phyloP scores from a whole-genome alignment of 2,329 filamentous ascomycete genomes.

The Xylariales sp. region DNA sequence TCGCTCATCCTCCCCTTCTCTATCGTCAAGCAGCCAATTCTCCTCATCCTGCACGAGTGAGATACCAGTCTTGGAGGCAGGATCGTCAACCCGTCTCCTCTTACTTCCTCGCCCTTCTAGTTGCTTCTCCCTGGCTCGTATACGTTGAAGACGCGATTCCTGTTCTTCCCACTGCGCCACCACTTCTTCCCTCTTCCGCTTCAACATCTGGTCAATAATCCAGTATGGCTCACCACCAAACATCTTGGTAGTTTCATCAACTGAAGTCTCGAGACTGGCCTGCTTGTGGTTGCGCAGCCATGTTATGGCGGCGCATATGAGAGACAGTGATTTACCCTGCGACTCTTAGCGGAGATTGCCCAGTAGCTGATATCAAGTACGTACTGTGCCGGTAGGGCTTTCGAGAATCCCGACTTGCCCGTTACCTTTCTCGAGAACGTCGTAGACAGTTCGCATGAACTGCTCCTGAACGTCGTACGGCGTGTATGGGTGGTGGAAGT shows the following conservation, averaged over 20 bases:
- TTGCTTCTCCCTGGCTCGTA: constrained; percentile 59
- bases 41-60: constrained; percentile 52
- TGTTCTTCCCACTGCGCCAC: constrained; percentile 64
- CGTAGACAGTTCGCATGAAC: constrained; percentile 82
- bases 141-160: constrained; percentile 63
- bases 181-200: constrained; percentile 63
- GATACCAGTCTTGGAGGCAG: constrained; percentile 11
- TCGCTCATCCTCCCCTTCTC: constrained; percentile 43
- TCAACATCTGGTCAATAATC: constrained; percentile 73
- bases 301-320: constrained; percentile 84
- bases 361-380: constrained; percentile 11
- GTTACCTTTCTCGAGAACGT: constrained; percentile 63
- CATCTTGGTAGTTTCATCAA: constrained; percentile 36
- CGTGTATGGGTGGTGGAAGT: constrained; percentile 83
- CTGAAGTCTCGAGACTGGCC: constrained; percentile 48
- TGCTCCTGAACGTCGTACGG: constrained; percentile 84
- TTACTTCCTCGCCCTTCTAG: constrained; percentile 47
- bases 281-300: constrained; percentile 85
- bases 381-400: constrained; percentile 77
- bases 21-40: constrained; percentile 70
- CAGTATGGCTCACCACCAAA: constrained; percentile 72
- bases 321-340: constrained; percentile 82
- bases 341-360: constrained; percentile 13
- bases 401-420: constrained; percentile 85
- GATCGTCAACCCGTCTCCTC: constrained; percentile 39